phyloP scores from a whole-genome alignment of 495 filamentous ascomycete genomes.

The Trichoderma orchidacearum region DNA sequence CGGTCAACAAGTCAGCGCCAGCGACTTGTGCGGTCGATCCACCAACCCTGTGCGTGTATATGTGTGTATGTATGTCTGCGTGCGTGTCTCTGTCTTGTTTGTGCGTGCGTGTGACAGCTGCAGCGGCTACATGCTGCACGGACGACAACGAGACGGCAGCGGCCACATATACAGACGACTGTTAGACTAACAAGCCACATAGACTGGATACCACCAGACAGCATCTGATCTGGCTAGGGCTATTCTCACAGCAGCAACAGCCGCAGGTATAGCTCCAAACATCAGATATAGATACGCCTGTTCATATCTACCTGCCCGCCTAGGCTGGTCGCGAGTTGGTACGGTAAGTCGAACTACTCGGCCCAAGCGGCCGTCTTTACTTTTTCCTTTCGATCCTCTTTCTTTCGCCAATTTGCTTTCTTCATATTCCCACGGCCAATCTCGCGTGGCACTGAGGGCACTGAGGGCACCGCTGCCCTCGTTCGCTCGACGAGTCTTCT shows the following conservation, averaged over 20 bases:
- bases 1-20: background rate
- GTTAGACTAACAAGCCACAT: background rate
- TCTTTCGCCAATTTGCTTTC: background rate
- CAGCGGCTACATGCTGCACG: background rate
- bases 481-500: background rate
- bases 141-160: background rate
- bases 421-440: background rate
- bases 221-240: too few species aligned
- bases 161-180: background rate
- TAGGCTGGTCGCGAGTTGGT: background rate
- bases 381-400: too few species aligned
- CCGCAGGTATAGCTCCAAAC: too few species aligned
- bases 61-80: conserved; percentile 1
- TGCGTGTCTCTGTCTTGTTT: background rate
- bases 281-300: background rate
- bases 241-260: too few species aligned
- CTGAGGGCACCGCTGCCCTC: too few species aligned
- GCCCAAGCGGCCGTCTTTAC: background rate
- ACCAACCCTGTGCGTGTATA: background rate
- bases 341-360: background rate
- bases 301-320: background rate
- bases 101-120: conserved; percentile 2
- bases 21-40: background rate
- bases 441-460: background rate
- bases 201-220: too few species aligned